These are phyloP conservation scores for Trichoderma semiorbis DNA, from an alignment of 2,329 filamentous ascomycete species.

Conservation along the genomic window DNA sequence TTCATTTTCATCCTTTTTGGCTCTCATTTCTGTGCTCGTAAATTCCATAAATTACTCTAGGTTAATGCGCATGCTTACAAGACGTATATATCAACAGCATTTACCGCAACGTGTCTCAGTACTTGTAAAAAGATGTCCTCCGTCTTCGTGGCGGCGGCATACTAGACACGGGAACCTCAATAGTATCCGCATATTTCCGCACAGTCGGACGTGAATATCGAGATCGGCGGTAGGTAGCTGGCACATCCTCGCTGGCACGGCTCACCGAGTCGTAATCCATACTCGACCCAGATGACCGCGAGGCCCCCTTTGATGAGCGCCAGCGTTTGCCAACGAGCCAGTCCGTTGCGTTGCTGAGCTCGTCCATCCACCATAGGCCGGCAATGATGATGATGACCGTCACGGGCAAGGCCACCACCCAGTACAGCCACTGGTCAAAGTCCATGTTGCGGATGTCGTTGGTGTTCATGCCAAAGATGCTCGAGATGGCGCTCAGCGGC, in stretches of 20 bases:
- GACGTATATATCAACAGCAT: neutral
- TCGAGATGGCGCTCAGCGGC: constrained; percentile 44
- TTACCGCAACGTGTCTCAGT: neutral
- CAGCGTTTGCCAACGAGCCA: constrained; percentile 28
- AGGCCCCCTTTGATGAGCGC: neutral
- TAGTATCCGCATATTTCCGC: neutral
- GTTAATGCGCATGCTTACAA: neutral
- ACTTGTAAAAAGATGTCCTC: constrained; percentile 14
- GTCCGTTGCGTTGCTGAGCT: constrained; percentile 35
- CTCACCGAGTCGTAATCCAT: neutral
- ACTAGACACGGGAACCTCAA: neutral
- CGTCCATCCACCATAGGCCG: constrained; percentile 43
- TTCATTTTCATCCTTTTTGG: neutral
- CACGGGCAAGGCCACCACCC: constrained; percentile 46
- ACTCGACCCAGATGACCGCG: neutral
- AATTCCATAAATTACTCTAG: neutral
- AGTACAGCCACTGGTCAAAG: constrained; percentile 48
- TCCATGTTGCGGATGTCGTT: constrained; percentile 48
- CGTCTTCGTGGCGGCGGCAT: neutral
- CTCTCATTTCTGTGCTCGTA: neutral
- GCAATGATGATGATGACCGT: constrained; percentile 39
- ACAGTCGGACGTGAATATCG: neutral
- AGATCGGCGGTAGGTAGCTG: neutral
- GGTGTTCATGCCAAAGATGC: constrained; percentile 54
- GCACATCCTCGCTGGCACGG: neutral